phyloP scores from a whole-genome alignment of 2,329 filamentous ascomycete species.

The Sclerotinia nivalis region DNA sequence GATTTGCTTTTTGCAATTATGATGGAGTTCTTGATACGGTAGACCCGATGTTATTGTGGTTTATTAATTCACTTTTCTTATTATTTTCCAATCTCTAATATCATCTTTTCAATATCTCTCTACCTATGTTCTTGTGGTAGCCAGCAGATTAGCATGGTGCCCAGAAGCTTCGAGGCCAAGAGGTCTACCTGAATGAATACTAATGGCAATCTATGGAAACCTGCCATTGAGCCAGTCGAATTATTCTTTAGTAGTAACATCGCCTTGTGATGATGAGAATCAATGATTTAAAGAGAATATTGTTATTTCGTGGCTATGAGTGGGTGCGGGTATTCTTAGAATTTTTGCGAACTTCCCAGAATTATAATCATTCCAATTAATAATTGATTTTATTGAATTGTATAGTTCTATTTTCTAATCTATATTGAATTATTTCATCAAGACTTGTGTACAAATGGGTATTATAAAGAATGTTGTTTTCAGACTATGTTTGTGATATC shows the following conservation, averaged over 20 bases:
- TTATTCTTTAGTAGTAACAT: background rate
- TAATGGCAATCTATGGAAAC: background rate
- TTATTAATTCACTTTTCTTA: background rate
- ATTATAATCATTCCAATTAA: background rate
- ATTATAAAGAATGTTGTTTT: background rate
- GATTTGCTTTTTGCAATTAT: background rate
- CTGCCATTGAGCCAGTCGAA: background rate
- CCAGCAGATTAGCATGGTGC: no score
- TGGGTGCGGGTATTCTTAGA: no score
- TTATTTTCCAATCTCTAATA: background rate
- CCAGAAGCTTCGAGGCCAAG: background rate
- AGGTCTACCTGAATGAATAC: background rate
- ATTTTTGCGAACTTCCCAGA: no score
- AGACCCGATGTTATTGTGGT: background rate
- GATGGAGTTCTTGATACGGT: background rate
- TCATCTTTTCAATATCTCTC: background rate
- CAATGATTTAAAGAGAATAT: background rate
- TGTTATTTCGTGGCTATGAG: fast-evolving
- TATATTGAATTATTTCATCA: background rate
- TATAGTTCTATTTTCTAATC: background rate
- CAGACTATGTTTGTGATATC: background rate
- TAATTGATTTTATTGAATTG: background rate
- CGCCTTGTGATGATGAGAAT: background rate
- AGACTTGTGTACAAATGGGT: no score
- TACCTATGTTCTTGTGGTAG: background rate